Evolutionary conservation across 2,329 filamentous ascomycete genomes (phyloP).

Genomic region (Botrytis fragariae): DNA sequence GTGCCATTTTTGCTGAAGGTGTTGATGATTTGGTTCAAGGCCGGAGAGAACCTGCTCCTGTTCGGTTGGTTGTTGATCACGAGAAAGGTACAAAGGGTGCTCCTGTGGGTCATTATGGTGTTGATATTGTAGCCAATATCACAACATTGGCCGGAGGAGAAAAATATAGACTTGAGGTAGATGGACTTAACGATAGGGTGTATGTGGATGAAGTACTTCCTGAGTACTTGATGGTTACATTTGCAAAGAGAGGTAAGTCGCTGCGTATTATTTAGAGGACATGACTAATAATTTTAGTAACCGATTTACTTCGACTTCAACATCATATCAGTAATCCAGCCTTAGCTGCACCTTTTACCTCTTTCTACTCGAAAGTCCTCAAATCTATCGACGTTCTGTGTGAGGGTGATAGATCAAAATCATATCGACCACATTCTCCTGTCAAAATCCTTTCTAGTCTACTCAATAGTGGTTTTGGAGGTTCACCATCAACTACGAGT

Average conservation of each 20-base stretch:
- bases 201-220: constrained; percentile 71
- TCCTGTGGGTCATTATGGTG: constrained; percentile 63
- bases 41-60: constrained; percentile 63
- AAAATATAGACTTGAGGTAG: constrained; percentile 57
- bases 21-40: constrained; percentile 61
- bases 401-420: constrained; percentile 62
- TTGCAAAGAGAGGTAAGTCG: constrained; percentile 68
- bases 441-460: constrained; percentile 88
- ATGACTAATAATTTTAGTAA: constrained; percentile 53
- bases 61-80: constrained; percentile 72
- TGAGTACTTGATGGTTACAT: constrained; percentile 70
- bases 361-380: constrained; percentile 75
- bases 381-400: constrained; percentile 64
- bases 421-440: constrained; percentile 77
- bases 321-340: constrained; percentile 64
- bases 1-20: constrained; percentile 71
- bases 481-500: constrained; percentile 41
- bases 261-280: neutral
- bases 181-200: constrained; percentile 67
- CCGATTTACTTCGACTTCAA: constrained; percentile 68
- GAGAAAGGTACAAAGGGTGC: constrained; percentile 64
- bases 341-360: constrained; percentile 67
- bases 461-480: constrained; percentile 59
- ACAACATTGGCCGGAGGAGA: constrained; percentile 48
- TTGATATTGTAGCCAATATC: constrained; percentile 69